Base-by-base conservation (phyloP, 106 monocot species). In the Apostasia shenzhenica region DNA sequence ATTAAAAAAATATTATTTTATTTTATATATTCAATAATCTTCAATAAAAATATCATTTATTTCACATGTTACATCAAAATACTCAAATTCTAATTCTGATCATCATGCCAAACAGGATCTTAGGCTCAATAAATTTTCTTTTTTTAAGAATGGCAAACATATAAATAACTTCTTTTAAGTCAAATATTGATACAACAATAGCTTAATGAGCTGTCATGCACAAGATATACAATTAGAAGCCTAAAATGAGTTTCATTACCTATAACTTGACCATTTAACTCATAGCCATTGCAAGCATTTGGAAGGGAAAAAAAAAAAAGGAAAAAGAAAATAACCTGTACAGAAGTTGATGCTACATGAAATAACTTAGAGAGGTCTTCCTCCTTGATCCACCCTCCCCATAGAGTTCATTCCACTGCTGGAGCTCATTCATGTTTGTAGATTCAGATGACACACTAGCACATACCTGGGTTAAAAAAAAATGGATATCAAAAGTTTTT, bases 341-440 rank as follows among this genome's bases (percentile, higher is more conserved):
- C 55, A 71, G 59, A 59, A 41, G 13, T 11, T 41, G 14, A 48
- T 57, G 54, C 75, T 82, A 88, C 88, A 88, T 88, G 59, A 88
- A 84, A 55, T 88, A 88, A 69, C 84, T 84, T 12, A 84, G 81
- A 11, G 78, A 65, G 78, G 66, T 81, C 81, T 83, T 88, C 77
- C 84, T 84, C 75, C 88, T 88, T 10, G 88, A 88, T 50, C 88
- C 88, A 14, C 88, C 88, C 73, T 88, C 88, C 44, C 84, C 88
- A 14, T 88, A 88, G 0, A 87, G 75, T 61, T 88, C 83, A 57
- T 88, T 88, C 87, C 87, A 88, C 60, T 88, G 87, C 48, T 70
- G 53, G 14, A 88, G 84, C 70, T 88, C 83, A n/a, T 68, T 88
- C 83, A 88, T 88, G 48, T 83, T 88, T 61, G 78, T 45, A 2